A percentile compares a stretch with the other conserved stretches of the same genome.
These are phyloP conservation scores for Blastomyces gilchristii DNA, from an alignment of 2,329 filamentous ascomycete species.

Conservation along the genomic window DNA sequence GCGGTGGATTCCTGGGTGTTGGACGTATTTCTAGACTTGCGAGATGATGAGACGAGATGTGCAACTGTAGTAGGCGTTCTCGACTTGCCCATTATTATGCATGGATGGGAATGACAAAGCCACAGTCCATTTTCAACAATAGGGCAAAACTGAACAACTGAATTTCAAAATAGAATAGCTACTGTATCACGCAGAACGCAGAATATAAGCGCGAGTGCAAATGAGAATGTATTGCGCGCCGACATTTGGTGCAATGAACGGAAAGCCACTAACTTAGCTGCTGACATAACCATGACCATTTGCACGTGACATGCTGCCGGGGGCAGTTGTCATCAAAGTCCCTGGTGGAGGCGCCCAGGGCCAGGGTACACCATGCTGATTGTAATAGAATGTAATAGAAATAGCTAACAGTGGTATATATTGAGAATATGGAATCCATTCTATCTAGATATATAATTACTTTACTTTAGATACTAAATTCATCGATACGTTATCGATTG, in stretches of 20 bases:
- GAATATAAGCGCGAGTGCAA: background rate
- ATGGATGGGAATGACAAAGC: background rate
- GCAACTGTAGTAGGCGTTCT: background rate
- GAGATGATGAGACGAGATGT: slow-evolving; percentile 2
- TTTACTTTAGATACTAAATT: background rate
- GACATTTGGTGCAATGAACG: background rate
- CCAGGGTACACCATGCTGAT: no score
- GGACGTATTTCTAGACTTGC: background rate
- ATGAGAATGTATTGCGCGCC: background rate
- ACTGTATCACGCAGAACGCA: background rate
- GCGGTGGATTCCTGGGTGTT: slow-evolving; percentile 4
- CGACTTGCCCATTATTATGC: slow-evolving; percentile 7
- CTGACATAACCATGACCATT: background rate
- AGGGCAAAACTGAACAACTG: background rate
- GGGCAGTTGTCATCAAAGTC: background rate
- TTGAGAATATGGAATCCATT: no score
- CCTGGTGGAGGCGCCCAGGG: no score
- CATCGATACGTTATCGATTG: slow-evolving; percentile 5
- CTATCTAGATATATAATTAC: no score
- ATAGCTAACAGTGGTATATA: no score
- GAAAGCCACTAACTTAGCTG: no score
- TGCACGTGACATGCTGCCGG: background rate
- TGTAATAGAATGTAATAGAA: no score
- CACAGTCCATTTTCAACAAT: slow-evolving; percentile 6
- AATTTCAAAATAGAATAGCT: background rate